Base-by-base conservation (phyloP, 805 yeast species). In the Candida ipomoeae region DNA sequence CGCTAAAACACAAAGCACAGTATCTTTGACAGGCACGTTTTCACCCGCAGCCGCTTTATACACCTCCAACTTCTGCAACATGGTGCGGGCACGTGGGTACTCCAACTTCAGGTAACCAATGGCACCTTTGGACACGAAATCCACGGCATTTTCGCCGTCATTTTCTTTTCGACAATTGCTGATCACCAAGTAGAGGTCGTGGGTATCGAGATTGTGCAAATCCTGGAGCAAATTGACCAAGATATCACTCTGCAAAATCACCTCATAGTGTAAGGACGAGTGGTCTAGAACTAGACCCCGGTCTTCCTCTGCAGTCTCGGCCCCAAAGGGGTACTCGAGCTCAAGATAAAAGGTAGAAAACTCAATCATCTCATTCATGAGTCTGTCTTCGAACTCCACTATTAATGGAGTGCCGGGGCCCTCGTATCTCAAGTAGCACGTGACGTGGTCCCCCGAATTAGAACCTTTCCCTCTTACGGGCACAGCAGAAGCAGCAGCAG, bases 61-160 rank as follows among this genome's bases (percentile, higher is more conserved):
- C 1, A 80, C 58, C n/a, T 63, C 73, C 31, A 88, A 62, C 40
- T 83, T 82, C 53, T 86, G 92, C 32, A 89, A 63, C 11, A 82
- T 79, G 2, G 81, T 70, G 56, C 77, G 75, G 44, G 80, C 86
- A 52, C 75, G 78, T 0, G 96, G 96, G 43, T 84, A 75, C 8
- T 78, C 74, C 18, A 88, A 70, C 59, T 85, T 83, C 37, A 88
- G 82, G 46, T 75, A 72, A 0, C 96, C 96, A 42, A 87, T 74
- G n/a, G 83, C 86, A 10, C 92, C 87, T 37, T 75, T 77, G 0
- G 94, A 84, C 5, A 86, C 78, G 48, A 89, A 75, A 23, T 77
- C 71, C 42, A 84, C 64, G 54, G 71, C 75, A 34, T 75, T 71
- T 5, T 36, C 36, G 10, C 17, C 11, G 6, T 11, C 46, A 5